phyloP scores from a whole-genome alignment of 2,329 filamentous ascomycete genomes.

The Claviceps sp. region DNA sequence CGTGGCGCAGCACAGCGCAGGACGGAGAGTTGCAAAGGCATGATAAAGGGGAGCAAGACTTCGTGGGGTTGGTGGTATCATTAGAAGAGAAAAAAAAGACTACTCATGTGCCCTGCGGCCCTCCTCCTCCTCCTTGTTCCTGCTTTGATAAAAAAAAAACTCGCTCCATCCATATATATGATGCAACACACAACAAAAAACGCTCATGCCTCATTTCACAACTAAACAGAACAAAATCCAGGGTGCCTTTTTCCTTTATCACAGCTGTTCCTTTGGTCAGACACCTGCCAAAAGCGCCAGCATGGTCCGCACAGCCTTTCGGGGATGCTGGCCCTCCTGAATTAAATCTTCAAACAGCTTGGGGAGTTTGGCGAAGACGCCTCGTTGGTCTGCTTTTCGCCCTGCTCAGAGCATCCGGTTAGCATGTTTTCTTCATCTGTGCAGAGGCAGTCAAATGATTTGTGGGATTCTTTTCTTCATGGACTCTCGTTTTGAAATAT shows the following conservation, averaged over 20 bases:
- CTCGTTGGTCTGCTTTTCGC: constrained; percentile 43
- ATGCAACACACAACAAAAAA: neutral
- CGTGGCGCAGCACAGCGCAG: neutral
- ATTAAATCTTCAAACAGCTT: constrained; percentile 47
- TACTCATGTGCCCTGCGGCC: neutral
- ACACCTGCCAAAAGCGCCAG: constrained; percentile 45
- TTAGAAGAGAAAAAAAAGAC: neutral
- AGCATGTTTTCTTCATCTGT: neutral
- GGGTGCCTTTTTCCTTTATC: constrained; percentile 1
- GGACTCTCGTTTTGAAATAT: too few relatives aligned
- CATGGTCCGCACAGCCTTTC: constrained; percentile 43
- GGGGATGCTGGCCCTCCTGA: constrained; percentile 38
- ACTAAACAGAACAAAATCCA: neutral
- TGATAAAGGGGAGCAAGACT: neutral
- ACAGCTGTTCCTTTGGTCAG: constrained; percentile 3
- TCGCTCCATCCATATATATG: neutral
- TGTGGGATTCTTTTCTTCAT: too few relatives aligned
- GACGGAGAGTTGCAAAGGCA: neutral
- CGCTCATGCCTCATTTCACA: constrained; percentile 8
- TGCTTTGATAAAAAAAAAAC: neutral
- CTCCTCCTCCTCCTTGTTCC: neutral
- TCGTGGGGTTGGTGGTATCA: constrained; percentile 3
- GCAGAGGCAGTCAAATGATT: too few relatives aligned
- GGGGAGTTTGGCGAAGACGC: constrained; percentile 43
- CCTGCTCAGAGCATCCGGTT: constrained; percentile 25